phyloP scores from a whole-genome alignment of 225 moss, liverwort and hornwort species.

The Anthoceros angustus region DNA sequence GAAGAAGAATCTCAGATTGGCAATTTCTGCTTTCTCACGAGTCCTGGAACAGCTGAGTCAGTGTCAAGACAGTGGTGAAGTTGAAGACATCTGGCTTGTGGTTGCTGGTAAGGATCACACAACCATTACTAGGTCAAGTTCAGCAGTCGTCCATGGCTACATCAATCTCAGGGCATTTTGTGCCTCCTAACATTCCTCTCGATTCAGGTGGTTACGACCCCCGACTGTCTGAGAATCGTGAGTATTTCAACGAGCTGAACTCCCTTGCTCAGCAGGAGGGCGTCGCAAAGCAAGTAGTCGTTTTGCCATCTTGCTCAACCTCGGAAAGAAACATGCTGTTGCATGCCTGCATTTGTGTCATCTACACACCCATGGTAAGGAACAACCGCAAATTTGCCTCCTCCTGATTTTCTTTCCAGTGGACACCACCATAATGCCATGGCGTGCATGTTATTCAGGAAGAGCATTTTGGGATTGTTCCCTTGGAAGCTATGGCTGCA shows the following conservation, averaged over 20 bases:
- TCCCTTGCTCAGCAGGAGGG: constrained; percentile 48
- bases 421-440: neutral
- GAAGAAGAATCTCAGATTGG: constrained; percentile 79
- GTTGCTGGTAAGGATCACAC: constrained; percentile 48
- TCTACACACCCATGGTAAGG: constrained; percentile 79
- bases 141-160: neutral
- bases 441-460: constrained; percentile 28
- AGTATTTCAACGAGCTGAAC: constrained; percentile 69
- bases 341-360: constrained; percentile 60
- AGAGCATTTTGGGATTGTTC: constrained; percentile 97
- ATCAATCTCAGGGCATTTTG: neutral
- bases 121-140: neutral
- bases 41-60: constrained; percentile 36
- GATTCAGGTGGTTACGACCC: constrained; percentile 84
- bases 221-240: constrained; percentile 73
- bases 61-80: constrained; percentile 9
- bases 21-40: constrained; percentile 69
- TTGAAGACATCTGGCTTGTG: constrained; percentile 44
- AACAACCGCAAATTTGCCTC: neutral
- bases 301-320: constrained; percentile 80
- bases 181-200: neutral
- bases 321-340: constrained; percentile 56
- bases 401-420: neutral
- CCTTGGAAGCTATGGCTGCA: constrained; percentile 91
- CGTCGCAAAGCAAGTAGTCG: constrained; percentile 44